Conservation (phyloP, 2,329 filamentous ascomycete species). For the Xylaria sp. region DNA sequence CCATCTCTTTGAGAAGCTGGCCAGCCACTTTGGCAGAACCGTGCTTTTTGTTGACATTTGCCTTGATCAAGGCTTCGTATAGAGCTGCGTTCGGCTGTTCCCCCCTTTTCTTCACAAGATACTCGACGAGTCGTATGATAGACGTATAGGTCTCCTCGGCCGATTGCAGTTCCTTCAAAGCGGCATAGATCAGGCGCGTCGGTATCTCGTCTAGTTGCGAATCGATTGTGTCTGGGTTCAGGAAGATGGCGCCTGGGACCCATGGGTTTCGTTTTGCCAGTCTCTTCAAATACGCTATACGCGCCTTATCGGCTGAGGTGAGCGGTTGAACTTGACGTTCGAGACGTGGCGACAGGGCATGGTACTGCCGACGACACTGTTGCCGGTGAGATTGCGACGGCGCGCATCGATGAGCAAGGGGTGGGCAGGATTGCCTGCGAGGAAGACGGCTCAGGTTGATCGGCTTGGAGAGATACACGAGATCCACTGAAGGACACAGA, state of each 20-base stretch:
- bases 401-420: slow-evolving; percentile 10
- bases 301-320: slow-evolving; percentile 12
- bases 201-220: slow-evolving; percentile 27
- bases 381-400: slow-evolving; percentile 8
- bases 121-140: slow-evolving; percentile 46
- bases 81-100: slow-evolving; percentile 53
- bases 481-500: slow-evolving; percentile 53
- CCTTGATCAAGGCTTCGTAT: slow-evolving; percentile 70
- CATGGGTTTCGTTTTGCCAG: slow-evolving; percentile 26
- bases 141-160: slow-evolving; percentile 35
- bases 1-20: slow-evolving; percentile 69
- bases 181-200: slow-evolving; percentile 42
- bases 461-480: slow-evolving; percentile 33
- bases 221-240: slow-evolving; percentile 18
- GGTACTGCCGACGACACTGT: slow-evolving; percentile 13
- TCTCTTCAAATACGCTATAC: slow-evolving; percentile 24
- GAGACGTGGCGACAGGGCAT: slow-evolving; percentile 1
- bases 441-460: slow-evolving; percentile 20
- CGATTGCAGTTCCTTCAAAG: slow-evolving; percentile 38
- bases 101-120: slow-evolving; percentile 51
- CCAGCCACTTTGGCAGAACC: slow-evolving; percentile 63
- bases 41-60: slow-evolving; percentile 56
- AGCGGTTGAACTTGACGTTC: background rate
- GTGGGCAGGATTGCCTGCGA: slow-evolving; percentile 7
- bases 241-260: slow-evolving; percentile 24